Base-by-base conservation (phyloP, 2,329 filamentous ascomycete genomes). In the Cladorrhinum sp. region DNA sequence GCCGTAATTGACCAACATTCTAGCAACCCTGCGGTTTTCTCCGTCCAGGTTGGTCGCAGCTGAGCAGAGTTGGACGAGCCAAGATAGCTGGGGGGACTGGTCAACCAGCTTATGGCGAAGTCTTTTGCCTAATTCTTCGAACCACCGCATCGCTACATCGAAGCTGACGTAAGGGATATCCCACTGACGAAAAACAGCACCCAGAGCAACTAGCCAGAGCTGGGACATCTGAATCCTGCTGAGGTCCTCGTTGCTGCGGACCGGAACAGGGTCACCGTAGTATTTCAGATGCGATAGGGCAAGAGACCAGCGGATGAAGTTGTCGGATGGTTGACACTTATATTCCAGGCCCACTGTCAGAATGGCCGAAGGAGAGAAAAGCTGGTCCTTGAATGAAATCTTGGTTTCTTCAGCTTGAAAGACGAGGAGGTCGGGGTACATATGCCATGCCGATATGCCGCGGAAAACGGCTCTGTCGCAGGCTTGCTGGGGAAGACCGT, bases 391-490 rank as follows among this genome's bases (percentile, higher is more conserved):
- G 38, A 51, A 32, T 9, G 8, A 8, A 55, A 51, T 50, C 23
- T 54, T 29, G 50, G 53, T 32, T 13, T 3, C 18, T 38, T 58
- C 56, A 2, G 23, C 20, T 4, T 22, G 29, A 13, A 59, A 55
- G 22, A 67, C 59, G 5, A 59, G 36, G 56, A 76, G 64, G 41
- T 76, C 67, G 0, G 73, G 73, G 57, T 73, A 76, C 2, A 76
- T 23, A 63, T 76, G 74, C 74, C 72, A 76, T 0, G 73, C 57
- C 2, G 63, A 66, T 1, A 76, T 54, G 1, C 59, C 73, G 3
- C 74, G 59, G 1, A 77, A 59, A 1, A 71, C 62, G 1, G 66
- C 66, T 2, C 69, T 69, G 49, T 66, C 56, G 7, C 65, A 49
- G 9, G 68, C 65, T 9, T 54, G 29, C 27, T 72, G 69, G 1